phyloP scores from a whole-genome alignment of 2,329 filamentous ascomycete species.

The Hypocreales sp. region DNA sequence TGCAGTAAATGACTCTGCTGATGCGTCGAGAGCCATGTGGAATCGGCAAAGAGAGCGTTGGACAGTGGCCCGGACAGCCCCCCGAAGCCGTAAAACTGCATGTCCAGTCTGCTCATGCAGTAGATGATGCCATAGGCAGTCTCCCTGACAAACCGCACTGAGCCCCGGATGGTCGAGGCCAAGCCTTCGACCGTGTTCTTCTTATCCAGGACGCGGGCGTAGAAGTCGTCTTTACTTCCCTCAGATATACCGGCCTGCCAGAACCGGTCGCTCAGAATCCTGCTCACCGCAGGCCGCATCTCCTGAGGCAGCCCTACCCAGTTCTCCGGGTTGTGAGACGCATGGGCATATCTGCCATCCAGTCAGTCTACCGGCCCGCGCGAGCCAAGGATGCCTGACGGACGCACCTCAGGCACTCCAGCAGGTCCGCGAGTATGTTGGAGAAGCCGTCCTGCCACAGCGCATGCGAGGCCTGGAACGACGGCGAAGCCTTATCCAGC shows the following conservation, averaged over 20 bases:
- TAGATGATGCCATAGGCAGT: constrained; percentile 89
- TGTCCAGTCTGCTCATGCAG: constrained; percentile 76
- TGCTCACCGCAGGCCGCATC: constrained; percentile 60
- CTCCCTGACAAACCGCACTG: constrained; percentile 79
- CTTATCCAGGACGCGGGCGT: constrained; percentile 76
- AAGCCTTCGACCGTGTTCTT: constrained; percentile 85
- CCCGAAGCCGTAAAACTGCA: constrained; percentile 79
- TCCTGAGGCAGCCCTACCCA: constrained; percentile 67
- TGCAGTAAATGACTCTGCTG: constrained; percentile 90
- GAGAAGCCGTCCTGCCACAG: constrained; percentile 82
- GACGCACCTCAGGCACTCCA: constrained; percentile 60
- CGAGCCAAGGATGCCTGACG: too few relatives aligned
- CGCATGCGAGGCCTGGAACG: constrained; percentile 59
- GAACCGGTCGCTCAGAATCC: constrained; percentile 85
- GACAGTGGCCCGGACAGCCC: constrained; percentile 74
- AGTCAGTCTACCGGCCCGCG: too few relatives aligned
- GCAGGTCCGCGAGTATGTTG: constrained; percentile 66
- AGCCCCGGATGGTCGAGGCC: constrained; percentile 80
- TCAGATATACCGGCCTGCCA: constrained; percentile 97
- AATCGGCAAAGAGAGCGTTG: constrained; percentile 69
- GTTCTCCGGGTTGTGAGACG: constrained; percentile 73
- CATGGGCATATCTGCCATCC: constrained; percentile 70
- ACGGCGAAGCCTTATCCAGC: constrained; percentile 54
- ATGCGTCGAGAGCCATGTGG: constrained; percentile 72
- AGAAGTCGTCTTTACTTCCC: constrained; percentile 93